These are phyloP conservation scores for Phylloporus arenicola DNA, from an alignment of 768 basidiomycete genomes.

Conservation along the genomic window DNA sequence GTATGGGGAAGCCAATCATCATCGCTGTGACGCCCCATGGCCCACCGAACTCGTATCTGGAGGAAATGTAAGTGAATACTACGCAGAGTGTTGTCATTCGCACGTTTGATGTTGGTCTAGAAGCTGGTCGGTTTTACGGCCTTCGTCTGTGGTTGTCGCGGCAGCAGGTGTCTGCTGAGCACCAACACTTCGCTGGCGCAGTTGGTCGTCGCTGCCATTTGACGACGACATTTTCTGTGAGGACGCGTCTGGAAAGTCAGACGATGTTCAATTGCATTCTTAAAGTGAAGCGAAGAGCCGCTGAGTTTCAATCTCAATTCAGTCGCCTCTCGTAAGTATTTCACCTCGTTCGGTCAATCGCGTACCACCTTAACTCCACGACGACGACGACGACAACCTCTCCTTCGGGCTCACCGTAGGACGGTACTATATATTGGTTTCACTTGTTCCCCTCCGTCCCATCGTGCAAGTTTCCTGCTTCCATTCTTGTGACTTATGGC, in stretches of 20 bases:
- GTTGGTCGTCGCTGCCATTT: slow-evolving; percentile 17
- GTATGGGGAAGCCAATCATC: slow-evolving; percentile 87
- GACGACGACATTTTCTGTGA: slow-evolving; percentile 27
- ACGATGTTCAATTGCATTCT: slow-evolving; percentile 9
- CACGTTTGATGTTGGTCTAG: slow-evolving; percentile 67
- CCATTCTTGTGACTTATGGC: slow-evolving; percentile 44
- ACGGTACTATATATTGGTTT: slow-evolving; percentile 18
- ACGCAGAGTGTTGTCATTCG: slow-evolving; percentile 12
- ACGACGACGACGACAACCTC: slow-evolving; percentile 16
- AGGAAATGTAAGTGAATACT: slow-evolving; percentile 2
- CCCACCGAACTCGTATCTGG: slow-evolving; percentile 94
- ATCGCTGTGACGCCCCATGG: slow-evolving; percentile 87
- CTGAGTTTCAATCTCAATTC: slow-evolving; percentile 10
- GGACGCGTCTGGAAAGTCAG: slow-evolving; percentile 6
- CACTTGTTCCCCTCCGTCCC: slow-evolving; percentile 7
- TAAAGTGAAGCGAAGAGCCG: slow-evolving; percentile 8
- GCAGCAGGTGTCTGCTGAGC: slow-evolving; percentile 9
- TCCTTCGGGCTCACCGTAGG: slow-evolving; percentile 14
- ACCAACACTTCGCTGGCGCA: slow-evolving; percentile 30
- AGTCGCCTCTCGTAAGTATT: slow-evolving; percentile 19
- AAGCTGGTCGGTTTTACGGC: slow-evolving; percentile 65
- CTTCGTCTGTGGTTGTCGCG: slow-evolving; percentile 55
- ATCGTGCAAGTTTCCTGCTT: slow-evolving; percentile 13
- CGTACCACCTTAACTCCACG: slow-evolving; percentile 5
- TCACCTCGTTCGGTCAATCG: background rate